Conservation (phyloP, 2,329 filamentous ascomycete species). For the Xylariaceae sp. region DNA sequence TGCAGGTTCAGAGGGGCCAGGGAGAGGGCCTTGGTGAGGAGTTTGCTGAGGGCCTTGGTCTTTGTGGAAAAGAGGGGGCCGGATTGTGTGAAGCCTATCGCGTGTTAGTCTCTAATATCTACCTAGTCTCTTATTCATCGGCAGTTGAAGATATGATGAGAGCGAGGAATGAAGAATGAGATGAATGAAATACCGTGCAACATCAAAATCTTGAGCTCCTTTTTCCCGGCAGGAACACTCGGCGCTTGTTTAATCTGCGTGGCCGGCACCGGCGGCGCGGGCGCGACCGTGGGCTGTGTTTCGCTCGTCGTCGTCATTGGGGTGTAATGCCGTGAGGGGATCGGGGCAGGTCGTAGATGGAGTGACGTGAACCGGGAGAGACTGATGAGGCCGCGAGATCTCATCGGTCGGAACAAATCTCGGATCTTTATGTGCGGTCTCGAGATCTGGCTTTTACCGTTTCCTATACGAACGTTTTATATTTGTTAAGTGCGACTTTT, state of each 20-base stretch:
- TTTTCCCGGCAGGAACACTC: conserved; percentile 38
- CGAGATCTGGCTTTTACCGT: too few relatives aligned
- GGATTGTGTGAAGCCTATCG: conserved; percentile 79
- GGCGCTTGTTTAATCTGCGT: conserved; percentile 25
- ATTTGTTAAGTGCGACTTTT: too few relatives aligned
- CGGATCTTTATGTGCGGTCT: too few relatives aligned
- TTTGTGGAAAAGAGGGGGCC: conserved; percentile 80
- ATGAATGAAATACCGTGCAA: conserved; percentile 54
- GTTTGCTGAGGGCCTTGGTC: conserved; percentile 79
- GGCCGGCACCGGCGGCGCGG: conserved; percentile 4
- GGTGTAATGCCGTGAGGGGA: conserved; percentile 1
- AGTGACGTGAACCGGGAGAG: not conserved
- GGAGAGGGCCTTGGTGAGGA: conserved; percentile 67
- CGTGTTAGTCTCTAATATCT: not conserved
- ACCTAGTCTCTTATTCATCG: not conserved
- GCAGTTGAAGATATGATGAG: not conserved
- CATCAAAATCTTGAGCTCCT: conserved; percentile 65
- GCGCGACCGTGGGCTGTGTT: conserved; percentile 4
- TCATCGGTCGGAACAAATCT: conserved; percentile 5
- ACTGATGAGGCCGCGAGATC: not conserved
- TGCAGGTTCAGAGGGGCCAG: conserved; percentile 47
- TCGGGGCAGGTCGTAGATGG: not conserved
- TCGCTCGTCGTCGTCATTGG: conserved; percentile 23
- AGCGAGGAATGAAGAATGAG: too few relatives aligned
- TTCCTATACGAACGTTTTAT: too few relatives aligned